Conservation (phyloP, 164 flowering plant species). For the Aristolochia californica region DNA sequence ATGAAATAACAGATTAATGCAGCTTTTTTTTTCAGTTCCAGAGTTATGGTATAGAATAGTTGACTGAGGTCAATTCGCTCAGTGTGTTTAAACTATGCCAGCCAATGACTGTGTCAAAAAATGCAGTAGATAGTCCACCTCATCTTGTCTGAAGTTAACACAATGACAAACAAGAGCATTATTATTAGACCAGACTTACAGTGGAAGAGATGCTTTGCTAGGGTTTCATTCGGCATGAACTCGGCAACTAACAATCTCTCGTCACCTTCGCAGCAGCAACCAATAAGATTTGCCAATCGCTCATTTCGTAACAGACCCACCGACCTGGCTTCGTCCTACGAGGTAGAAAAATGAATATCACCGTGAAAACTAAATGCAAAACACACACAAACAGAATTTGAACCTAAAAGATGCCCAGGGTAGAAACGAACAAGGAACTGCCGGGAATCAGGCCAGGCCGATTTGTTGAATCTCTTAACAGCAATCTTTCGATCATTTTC, state of each 20-base stretch:
- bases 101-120: too few relatives aligned
- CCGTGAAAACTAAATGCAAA: not conserved
- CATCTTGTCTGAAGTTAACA: too few relatives aligned
- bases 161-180: too few relatives aligned
- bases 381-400: not conserved
- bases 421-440: conserved; percentile 58
- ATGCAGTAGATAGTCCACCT: too few relatives aligned
- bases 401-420: not conserved
- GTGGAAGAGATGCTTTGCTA: conserved; percentile 17
- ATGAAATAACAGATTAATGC: too few relatives aligned
- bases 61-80: too few relatives aligned
- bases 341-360: not conserved
- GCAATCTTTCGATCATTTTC: conserved; percentile 54
- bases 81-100: too few relatives aligned
- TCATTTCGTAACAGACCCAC: conserved; percentile 13
- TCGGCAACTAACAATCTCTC: conserved; percentile 15
- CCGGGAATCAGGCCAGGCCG: conserved; percentile 90
- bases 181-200: conserved; percentile 1
- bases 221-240: conserved; percentile 14
- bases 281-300: conserved; percentile 13
- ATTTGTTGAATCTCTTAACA: conserved; percentile 68
- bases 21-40: too few relatives aligned
- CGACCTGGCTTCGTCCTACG: conserved; percentile 14
- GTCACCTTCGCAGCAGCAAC: conserved; percentile 15
- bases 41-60: too few relatives aligned